These are phyloP conservation scores for Hippophae rhamnoides DNA, from an alignment of 306 rosid species.

Conservation along the genomic window DNA sequence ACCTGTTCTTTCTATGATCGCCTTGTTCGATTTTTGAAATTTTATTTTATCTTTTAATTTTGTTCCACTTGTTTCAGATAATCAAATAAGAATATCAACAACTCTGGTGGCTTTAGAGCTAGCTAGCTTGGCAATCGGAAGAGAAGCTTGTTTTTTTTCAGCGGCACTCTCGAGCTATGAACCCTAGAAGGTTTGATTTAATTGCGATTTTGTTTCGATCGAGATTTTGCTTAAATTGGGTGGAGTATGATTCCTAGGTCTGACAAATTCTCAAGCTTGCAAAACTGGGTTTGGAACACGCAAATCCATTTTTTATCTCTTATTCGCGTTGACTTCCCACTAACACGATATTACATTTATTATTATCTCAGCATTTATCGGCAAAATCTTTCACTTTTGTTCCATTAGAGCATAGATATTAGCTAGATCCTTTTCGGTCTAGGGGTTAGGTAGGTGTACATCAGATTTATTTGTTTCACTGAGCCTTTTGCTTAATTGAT, in stretches of 20 bases:
- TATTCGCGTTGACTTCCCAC: too few relatives aligned
- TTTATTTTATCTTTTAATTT: neutral
- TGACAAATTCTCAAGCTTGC: neutral
- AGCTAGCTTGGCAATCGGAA: too few relatives aligned
- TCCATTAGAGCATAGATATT: too few relatives aligned
- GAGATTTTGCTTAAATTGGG: neutral
- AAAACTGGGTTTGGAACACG: neutral
- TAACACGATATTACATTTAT: too few relatives aligned
- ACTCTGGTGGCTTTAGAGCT: neutral
- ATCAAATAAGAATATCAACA: neutral
- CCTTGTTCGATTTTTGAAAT: neutral
- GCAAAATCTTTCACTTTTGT: too few relatives aligned
- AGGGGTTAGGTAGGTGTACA: too few relatives aligned
- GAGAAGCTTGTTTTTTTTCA: neutral
- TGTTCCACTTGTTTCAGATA: neutral
- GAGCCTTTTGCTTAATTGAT: too few relatives aligned
- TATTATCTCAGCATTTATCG: too few relatives aligned
- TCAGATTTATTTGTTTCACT: too few relatives aligned
- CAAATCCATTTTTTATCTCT: too few relatives aligned
- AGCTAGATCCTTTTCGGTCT: too few relatives aligned
- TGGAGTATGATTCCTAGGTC: neutral
- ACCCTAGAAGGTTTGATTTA: conserved; percentile 38
- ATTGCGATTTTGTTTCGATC: neutral
- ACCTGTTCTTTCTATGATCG: neutral
- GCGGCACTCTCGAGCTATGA: conserved; percentile 23